phyloP scores from a whole-genome alignment of 352 stramenopile species.

The Globisporangium camurandrum region DNA sequence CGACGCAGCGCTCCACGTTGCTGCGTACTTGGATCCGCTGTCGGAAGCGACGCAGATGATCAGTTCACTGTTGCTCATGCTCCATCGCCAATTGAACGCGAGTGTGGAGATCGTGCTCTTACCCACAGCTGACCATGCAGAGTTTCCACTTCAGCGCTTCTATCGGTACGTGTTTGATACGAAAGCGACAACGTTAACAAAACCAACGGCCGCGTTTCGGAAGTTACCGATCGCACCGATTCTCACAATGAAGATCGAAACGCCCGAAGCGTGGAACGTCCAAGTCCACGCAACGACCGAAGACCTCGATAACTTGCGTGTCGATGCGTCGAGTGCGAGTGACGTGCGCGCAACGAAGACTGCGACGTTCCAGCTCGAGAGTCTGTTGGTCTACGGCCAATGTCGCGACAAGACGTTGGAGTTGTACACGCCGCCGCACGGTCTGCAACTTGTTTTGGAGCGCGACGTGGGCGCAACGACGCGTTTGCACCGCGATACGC shows the following conservation, averaged over 20 bases:
- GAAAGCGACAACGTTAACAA: constrained; percentile 27
- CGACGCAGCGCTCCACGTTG: constrained; percentile 49
- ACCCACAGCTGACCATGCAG: constrained; percentile 59
- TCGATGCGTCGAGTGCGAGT: constrained; percentile 43
- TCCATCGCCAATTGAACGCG: constrained; percentile 64
- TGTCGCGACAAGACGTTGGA: constrained; percentile 83
- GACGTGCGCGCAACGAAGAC: constrained; percentile 57
- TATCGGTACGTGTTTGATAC: constrained; percentile 88
- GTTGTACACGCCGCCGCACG: constrained; percentile 77
- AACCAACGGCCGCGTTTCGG: constrained; percentile 59
- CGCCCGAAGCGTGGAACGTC: constrained; percentile 90
- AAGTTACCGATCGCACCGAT: constrained; percentile 81
- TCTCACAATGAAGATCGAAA: constrained; percentile 91
- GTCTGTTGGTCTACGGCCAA: constrained; percentile 86
- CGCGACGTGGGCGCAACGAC: constrained; percentile 40
- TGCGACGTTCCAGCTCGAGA: constrained; percentile 84
- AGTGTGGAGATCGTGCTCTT: constrained; percentile 61
- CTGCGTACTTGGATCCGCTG: constrained; percentile 87
- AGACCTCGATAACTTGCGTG: constrained; percentile 91
- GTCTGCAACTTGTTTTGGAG: constrained; percentile 88
- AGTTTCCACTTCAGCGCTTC: constrained; percentile 90
- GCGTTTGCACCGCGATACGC: constrained; percentile 86
- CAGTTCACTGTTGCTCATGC: constrained; percentile 79
- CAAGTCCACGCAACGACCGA: constrained; percentile 60
- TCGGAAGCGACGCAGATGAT: constrained; percentile 85